These are phyloP conservation scores for Phlebiopsis flavidoalba DNA, from an alignment of 768 basidiomycete genomes.

Conservation along the genomic window DNA sequence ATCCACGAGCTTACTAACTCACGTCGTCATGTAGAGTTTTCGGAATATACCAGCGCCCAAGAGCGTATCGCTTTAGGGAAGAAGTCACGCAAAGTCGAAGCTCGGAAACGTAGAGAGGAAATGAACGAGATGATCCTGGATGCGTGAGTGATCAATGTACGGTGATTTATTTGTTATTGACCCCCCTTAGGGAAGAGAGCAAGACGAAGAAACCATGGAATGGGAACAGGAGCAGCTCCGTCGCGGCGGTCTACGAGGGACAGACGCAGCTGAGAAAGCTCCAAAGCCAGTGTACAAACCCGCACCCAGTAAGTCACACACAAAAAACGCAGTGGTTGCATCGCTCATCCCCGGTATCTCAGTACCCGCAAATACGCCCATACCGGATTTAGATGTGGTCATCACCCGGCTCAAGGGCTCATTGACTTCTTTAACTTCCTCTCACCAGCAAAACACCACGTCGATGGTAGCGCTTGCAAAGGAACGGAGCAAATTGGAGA, in stretches of 20 bases:
- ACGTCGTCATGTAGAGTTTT: conserved; percentile 50
- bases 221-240: conserved; percentile 85
- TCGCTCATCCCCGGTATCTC: conserved; percentile 21
- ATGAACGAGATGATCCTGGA: conserved; percentile 83
- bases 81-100: conserved; percentile 71
- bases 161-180: not conserved
- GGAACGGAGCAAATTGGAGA: conserved; percentile 60
- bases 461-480: conserved; percentile 52
- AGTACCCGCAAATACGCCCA: conserved; percentile 58
- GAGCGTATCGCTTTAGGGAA: conserved; percentile 84
- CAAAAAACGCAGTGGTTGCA: not conserved
- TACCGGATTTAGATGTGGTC: conserved; percentile 62
- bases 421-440: conserved; percentile 55
- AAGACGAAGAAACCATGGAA: conserved; percentile 79
- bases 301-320: conserved; percentile 51
- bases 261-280: conserved; percentile 29
- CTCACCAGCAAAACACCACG: conserved; percentile 59
- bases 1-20: not conserved
- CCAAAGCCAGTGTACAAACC: conserved; percentile 65
- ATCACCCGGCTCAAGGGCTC: conserved; percentile 57
- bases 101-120: conserved; percentile 54
- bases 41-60: conserved; percentile 84
- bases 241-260: conserved; percentile 56
- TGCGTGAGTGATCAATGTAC: conserved; percentile 44
- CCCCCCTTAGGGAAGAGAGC: conserved; percentile 55